A percentile compares a stretch with the other conserved stretches of the same genome.
These are phyloP conservation scores for Teratosphaeria epicoccoides DNA, from an alignment of 2,329 filamentous ascomycete species.

Conservation along the genomic window DNA sequence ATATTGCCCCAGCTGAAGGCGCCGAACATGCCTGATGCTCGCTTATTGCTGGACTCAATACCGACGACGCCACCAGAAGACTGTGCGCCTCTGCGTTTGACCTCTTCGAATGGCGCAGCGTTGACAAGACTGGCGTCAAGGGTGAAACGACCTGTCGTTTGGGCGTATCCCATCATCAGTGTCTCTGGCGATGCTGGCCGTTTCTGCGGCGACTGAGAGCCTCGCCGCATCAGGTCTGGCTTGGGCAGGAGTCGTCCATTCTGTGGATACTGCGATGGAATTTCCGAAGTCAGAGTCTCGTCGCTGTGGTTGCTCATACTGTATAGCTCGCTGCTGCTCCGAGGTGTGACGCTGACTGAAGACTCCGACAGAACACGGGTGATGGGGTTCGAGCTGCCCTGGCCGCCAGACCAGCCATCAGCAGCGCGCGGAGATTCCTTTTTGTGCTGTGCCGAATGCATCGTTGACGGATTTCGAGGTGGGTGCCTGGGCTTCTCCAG, in stretches of 20 bases:
- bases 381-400: constrained; percentile 47
- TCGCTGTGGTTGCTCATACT: constrained; percentile 89
- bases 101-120: constrained; percentile 81
- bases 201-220: constrained; percentile 27
- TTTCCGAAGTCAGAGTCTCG: constrained; percentile 81
- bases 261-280: constrained; percentile 46
- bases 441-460: constrained; percentile 27
- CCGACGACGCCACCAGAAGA: constrained; percentile 74
- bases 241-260: constrained; percentile 44
- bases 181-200: constrained; percentile 54
- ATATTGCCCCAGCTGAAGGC: constrained; percentile 81
- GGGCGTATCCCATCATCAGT: constrained; percentile 96
- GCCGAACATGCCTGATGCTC: constrained; percentile 68
- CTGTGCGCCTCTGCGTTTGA: constrained; percentile 88
- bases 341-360: constrained; percentile 65
- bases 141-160: constrained; percentile 83
- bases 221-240: constrained; percentile 31
- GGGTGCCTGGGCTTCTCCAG: constrained; percentile 23
- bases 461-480: constrained; percentile 18
- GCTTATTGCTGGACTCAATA: constrained; percentile 57
- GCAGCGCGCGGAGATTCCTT: constrained; percentile 23
- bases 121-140: constrained; percentile 87
- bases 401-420: constrained; percentile 25
- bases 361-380: constrained; percentile 66
- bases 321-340: constrained; percentile 92